A percentile compares a stretch with the other conserved stretches of the same genome.
Evolutionary conservation across 352 stramenopile genomes (phyloP).

Genomic region (Pythium volutum): DNA sequence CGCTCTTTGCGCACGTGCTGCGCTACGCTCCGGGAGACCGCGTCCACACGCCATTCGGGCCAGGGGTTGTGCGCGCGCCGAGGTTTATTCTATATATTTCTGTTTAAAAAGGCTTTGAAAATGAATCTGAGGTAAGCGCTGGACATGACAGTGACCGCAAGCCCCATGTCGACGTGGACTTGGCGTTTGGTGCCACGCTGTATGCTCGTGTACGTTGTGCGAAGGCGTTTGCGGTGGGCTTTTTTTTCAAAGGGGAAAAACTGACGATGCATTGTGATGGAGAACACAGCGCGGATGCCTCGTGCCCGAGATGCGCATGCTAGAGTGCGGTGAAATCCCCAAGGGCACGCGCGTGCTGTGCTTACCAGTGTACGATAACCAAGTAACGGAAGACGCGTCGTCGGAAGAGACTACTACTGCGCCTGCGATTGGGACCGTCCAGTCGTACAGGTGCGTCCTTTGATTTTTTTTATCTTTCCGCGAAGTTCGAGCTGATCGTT

Average conservation of each 20-base stretch:
- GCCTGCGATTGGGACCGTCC: constrained; percentile 14
- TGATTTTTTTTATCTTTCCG: too few species aligned
- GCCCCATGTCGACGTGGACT: constrained; percentile 48
- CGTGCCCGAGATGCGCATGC: constrained; percentile 63
- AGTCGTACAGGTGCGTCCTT: constrained; percentile 42
- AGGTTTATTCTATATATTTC: constrained; percentile 16
- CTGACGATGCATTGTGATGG: background rate
- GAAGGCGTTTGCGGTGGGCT: background rate
- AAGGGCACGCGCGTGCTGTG: constrained; percentile 45
- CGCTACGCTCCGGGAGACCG: constrained; percentile 60
- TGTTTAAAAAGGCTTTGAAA: background rate
- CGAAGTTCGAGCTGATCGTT: background rate
- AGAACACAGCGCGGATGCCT: constrained; percentile 40
- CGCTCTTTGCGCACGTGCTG: constrained; percentile 66
- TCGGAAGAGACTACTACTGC: background rate
- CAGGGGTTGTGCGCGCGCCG: constrained; percentile 38
- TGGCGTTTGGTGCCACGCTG: constrained; percentile 49
- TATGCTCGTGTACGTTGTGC: constrained; percentile 40
- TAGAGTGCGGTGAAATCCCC: constrained; percentile 66
- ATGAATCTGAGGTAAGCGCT: background rate
- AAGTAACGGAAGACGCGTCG: background rate
- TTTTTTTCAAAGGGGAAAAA: background rate
- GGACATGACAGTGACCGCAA: constrained; percentile 35
- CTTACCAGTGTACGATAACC: constrained; percentile 1
- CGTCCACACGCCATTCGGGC: constrained; percentile 66